Conservation (phyloP, 2,329 filamentous ascomycete genomes). For the Remersonia thermophila region DNA sequence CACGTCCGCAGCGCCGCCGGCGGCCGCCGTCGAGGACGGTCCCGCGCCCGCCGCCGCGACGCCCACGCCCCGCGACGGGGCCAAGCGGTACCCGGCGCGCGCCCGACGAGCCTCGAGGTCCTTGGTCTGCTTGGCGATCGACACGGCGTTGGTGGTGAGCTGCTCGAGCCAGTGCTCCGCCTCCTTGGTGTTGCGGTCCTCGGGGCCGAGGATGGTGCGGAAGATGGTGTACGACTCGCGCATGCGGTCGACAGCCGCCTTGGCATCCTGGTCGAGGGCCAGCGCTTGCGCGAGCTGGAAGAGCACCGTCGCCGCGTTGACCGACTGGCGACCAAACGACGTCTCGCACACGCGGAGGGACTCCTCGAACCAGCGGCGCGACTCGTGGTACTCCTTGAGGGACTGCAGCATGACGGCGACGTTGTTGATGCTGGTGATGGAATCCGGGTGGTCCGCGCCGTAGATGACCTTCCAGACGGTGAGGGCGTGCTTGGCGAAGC, state of each 20-base stretch:
- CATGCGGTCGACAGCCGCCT: slow-evolving; percentile 85
- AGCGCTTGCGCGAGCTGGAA: slow-evolving; percentile 96
- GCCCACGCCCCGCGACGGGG: slow-evolving; percentile 47
- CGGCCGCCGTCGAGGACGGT: background rate
- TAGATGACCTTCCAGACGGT: slow-evolving; percentile 97
- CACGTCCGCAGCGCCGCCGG: slow-evolving; percentile 23
- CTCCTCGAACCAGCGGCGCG: slow-evolving; percentile 91
- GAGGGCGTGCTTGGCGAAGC: slow-evolving; percentile 83
- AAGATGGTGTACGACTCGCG: slow-evolving; percentile 95
- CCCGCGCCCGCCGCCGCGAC: slow-evolving; percentile 23
- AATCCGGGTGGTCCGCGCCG: slow-evolving; percentile 84
- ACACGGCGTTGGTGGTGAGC: slow-evolving; percentile 88
- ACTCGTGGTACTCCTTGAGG: slow-evolving; percentile 88
- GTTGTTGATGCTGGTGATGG: slow-evolving; percentile 97
- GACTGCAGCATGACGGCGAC: slow-evolving; percentile 97
- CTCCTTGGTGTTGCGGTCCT: slow-evolving; percentile 97
- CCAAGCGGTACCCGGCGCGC: slow-evolving; percentile 57
- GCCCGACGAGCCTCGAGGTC: slow-evolving; percentile 66
- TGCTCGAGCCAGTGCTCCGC: slow-evolving; percentile 94
- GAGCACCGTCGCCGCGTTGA: slow-evolving; percentile 86
- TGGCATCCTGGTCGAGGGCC: slow-evolving; percentile 89
- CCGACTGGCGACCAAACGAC: slow-evolving; percentile 76
- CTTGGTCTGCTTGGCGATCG: slow-evolving; percentile 87
- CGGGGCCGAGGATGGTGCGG: slow-evolving; percentile 68
- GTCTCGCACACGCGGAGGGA: slow-evolving; percentile 80